Percentiles rank a stretch among this genome's conserved stretches.
Conservation (phyloP, 2,329 filamentous ascomycete genomes). For the Aotearoamyces nothofagi region DNA sequence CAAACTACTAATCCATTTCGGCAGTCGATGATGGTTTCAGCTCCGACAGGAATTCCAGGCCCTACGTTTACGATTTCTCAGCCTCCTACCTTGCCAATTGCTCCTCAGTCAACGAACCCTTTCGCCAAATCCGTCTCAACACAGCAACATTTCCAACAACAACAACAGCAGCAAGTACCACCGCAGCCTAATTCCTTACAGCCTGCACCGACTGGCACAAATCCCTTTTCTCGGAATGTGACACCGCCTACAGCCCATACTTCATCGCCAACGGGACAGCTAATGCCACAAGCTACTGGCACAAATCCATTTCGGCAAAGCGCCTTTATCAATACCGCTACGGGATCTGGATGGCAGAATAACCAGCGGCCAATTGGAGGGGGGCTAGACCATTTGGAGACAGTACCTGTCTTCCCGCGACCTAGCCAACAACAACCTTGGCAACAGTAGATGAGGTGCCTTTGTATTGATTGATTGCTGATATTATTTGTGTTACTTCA, state of each 20-base stretch:
- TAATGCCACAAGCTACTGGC: conserved; percentile 67
- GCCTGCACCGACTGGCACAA: conserved; percentile 51
- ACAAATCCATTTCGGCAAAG: conserved; percentile 94
- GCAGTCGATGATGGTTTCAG: conserved; percentile 64
- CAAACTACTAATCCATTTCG: conserved; percentile 85
- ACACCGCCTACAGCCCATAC: conserved; percentile 13
- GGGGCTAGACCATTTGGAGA: conserved; percentile 62
- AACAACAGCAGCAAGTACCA: conserved; percentile 25
- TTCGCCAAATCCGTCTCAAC: conserved; percentile 52
- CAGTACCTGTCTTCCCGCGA: conserved; percentile 73
- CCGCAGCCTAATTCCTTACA: conserved; percentile 30
- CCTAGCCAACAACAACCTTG: conserved; percentile 50
- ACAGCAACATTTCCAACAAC: conserved; percentile 21
- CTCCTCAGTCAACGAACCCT: conserved; percentile 66
- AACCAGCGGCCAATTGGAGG: conserved; percentile 68
- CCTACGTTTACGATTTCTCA: conserved; percentile 25
- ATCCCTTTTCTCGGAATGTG: conserved; percentile 48
- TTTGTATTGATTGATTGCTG: no score
- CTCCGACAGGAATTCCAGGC: conserved; percentile 29
- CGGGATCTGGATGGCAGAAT: conserved; percentile 79
- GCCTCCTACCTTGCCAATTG: conserved; percentile 27
- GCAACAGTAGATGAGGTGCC: conserved; percentile 34
- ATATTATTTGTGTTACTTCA: no score
- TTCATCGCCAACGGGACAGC: conserved; percentile 14
- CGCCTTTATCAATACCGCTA: conserved; percentile 76